Evolutionary conservation across 2,329 filamentous ascomycete species (phyloP), one percentile per base, ranked within the genome.

Genomic region (Exophiala xenobiotica): DNA sequence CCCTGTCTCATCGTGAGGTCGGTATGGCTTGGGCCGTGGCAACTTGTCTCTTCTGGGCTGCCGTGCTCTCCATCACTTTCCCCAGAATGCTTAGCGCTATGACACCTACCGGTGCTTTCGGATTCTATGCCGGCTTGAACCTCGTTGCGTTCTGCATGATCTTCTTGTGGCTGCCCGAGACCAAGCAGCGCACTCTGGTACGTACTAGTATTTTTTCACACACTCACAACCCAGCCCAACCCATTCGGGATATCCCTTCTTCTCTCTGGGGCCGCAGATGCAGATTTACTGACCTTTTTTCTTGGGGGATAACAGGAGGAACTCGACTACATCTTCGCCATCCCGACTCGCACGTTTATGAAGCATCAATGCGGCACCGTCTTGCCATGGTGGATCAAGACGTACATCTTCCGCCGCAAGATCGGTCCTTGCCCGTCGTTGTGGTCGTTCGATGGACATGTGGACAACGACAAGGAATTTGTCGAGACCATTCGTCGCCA

Each of bases 351-450:
- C 6, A 73, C 70, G 43, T 81, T 79, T 62, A 72, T 75, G 53
- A 70, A 65, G 43, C 82, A 83, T 56, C 78, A 83, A 62, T 60
- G 77, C 4, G 75, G 70, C 42, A 74, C 77, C 53, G 73, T 74
- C 3, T 61, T 83, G 35, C 81, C 81, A 0, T 83, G 76, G 75
- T 84, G 77, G 75, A 67, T 80, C 61, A 80, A 76, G 65, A 70
- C 78, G 14, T 82, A 78, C 67, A 65, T 85, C 14, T 62, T 83
- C 8, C 68, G 74, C 49, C 70, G 73, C 54, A 77, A 77, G 57
- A 63, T 68, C 41, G 69, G 74, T 1, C 65, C 66, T 31, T 72
- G 78, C 38, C 70, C 73, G 51, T 72, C 74, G 14, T 66, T 81
- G 39, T 81, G 80, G 58, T 68, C 68, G 1, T 71, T 74, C 50